A percentile compares a stretch with the other conserved stretches of the same genome.
Evolutionary conservation across 1,284 basidiomycete genomes (phyloP).

Genomic region (Takashimella tepidaria): DNA sequence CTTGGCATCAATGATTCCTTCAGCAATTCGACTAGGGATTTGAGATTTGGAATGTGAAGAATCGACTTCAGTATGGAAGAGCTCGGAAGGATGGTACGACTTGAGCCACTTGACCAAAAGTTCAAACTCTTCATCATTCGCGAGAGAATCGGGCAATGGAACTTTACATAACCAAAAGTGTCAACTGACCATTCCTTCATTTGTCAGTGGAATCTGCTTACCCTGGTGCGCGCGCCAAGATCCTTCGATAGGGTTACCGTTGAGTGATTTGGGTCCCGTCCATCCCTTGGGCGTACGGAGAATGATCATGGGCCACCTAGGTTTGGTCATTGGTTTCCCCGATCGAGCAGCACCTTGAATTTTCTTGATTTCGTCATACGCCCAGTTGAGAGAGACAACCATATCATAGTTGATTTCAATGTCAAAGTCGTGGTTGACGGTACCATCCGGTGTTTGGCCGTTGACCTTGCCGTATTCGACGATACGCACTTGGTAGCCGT

Average conservation of each 20-base stretch:
- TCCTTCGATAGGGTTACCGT: constrained; percentile 68
- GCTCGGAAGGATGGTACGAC: constrained; percentile 60
- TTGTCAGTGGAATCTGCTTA: constrained; percentile 19
- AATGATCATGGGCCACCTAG: constrained; percentile 79
- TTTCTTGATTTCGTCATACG: constrained; percentile 63
- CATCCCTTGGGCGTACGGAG: constrained; percentile 78
- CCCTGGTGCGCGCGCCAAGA: constrained; percentile 53
- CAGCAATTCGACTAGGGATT: constrained; percentile 20
- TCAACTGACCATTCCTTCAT: background rate
- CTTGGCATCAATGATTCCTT: constrained; percentile 31
- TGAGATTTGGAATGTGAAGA: constrained; percentile 19
- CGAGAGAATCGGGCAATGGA: constrained; percentile 67
- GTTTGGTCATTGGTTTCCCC: constrained; percentile 70
- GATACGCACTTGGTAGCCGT: constrained; percentile 80
- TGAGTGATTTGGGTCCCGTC: constrained; percentile 61
- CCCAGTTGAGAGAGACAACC: constrained; percentile 76
- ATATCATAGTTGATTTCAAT: constrained; percentile 53
- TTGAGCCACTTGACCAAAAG: constrained; percentile 65
- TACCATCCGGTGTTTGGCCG: constrained; percentile 55
- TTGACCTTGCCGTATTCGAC: constrained; percentile 64
- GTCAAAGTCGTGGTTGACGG: constrained; percentile 41
- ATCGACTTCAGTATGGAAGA: constrained; percentile 56
- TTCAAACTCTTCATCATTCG: constrained; percentile 58
- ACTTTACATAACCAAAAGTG: constrained; percentile 47
- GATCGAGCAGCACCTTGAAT: constrained; percentile 73